Evolutionary conservation across 202 grass and related monocot genomes (phyloP).

Genomic region (Eragrostis tef): DNA sequence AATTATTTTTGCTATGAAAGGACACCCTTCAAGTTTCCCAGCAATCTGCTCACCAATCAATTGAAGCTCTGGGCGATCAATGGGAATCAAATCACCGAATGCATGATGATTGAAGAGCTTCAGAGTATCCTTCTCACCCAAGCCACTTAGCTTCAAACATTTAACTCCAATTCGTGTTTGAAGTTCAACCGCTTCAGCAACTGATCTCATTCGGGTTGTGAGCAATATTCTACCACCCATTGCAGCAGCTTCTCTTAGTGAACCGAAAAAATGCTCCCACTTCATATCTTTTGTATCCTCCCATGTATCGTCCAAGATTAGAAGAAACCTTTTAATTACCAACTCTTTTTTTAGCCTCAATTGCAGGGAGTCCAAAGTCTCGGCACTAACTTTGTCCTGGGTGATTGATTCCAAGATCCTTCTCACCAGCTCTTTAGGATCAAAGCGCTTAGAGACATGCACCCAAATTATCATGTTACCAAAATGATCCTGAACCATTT

Average conservation of each 20-base stretch:
- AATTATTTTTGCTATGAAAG: slow-evolving; percentile 24
- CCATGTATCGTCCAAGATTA: slow-evolving; percentile 26
- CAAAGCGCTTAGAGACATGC: slow-evolving; percentile 24
- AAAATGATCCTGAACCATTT: slow-evolving; percentile 14
- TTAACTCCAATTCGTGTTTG: neutral
- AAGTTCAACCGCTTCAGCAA: slow-evolving; percentile 14
- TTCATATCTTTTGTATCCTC: neutral
- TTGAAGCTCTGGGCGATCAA: neutral
- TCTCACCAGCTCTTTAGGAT: slow-evolving; percentile 11
- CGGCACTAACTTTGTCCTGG: neutral
- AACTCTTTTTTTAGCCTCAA: slow-evolving; percentile 3
- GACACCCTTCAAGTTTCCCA: slow-evolving; percentile 8
- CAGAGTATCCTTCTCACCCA: neutral
- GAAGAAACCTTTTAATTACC: slow-evolving; percentile 1
- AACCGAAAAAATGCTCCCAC: slow-evolving; percentile 21
- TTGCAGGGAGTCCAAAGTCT: slow-evolving; percentile 29
- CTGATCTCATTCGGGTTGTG: slow-evolving; percentile 39
- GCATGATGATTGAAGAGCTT: slow-evolving; percentile 36
- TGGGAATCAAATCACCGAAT: neutral
- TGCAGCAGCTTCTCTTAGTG: neutral
- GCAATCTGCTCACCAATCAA: slow-evolving; percentile 38
- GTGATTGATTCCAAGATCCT: slow-evolving; percentile 35
- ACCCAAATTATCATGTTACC: slow-evolving; percentile 20
- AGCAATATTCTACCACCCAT: slow-evolving; percentile 40
- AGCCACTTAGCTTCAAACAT: neutral